A percentile compares a stretch with the other conserved stretches of the same genome.
These are phyloP conservation scores for Hyaloscypha variabilis DNA, from an alignment of 495 filamentous ascomycete species.

Conservation along the genomic window DNA sequence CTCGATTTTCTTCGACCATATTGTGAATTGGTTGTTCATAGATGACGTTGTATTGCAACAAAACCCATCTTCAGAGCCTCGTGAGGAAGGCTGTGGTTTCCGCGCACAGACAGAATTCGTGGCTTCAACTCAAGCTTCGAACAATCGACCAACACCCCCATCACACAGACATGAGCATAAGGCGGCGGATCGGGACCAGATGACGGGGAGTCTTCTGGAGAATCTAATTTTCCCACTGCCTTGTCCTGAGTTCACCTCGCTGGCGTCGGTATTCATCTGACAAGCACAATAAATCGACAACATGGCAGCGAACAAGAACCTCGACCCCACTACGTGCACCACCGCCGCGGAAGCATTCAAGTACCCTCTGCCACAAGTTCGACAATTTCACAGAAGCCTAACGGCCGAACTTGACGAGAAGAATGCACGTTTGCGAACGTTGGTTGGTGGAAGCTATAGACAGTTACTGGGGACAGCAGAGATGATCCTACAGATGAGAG, in stretches of 20 bases:
- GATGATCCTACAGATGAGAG: conserved; percentile 86
- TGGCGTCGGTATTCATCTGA: not conserved
- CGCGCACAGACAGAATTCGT: conserved; percentile 2
- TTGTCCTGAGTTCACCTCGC: not conserved
- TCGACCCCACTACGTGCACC: conserved; percentile 23
- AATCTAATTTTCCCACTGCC: not conserved
- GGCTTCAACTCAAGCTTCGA: not conserved
- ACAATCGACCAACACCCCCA: not conserved
- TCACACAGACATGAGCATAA: not conserved
- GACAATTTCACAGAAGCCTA: conserved; percentile 54
- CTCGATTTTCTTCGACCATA: not conserved
- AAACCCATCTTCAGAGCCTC: not conserved
- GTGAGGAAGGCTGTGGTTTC: conserved; percentile 3
- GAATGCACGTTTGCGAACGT: conserved; percentile 82
- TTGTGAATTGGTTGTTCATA: not conserved
- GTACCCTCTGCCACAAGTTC: conserved; percentile 61
- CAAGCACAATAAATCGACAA: not conserved
- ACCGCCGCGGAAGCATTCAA: conserved; percentile 30
- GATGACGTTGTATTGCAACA: not conserved
- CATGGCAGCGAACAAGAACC: conserved; percentile 29
- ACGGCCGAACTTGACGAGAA: conserved; percentile 70
- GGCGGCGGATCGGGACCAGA: not conserved
- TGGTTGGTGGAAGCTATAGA: conserved; percentile 93
- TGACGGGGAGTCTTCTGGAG: not conserved
- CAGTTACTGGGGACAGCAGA: conserved; percentile 92